Percentiles rank a stretch among this genome's conserved stretches.
These are phyloP conservation scores for Torulaspora gathmanii DNA, from an alignment of 805 yeast genomes.

Conservation along the genomic window DNA sequence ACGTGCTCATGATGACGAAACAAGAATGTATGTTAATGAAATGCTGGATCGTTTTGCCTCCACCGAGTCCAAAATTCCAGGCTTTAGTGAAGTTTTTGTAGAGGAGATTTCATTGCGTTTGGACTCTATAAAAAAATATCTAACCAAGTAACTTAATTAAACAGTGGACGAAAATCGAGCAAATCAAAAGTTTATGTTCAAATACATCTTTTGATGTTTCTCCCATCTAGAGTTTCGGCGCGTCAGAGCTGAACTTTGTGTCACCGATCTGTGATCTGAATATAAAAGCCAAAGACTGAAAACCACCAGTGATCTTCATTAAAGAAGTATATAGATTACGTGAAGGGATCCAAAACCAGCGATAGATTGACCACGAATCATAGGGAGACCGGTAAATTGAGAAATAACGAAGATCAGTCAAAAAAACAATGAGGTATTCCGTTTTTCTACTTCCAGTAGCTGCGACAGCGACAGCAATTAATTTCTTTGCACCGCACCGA, in stretches of 20 bases:
- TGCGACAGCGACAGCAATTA: conserved; percentile 6
- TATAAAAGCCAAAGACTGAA: background rate
- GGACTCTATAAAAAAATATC: conserved; percentile 27
- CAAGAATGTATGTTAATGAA: conserved; percentile 43
- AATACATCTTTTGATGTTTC: background rate
- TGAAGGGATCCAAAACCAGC: too few species aligned
- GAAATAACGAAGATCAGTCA: background rate
- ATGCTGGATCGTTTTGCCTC: conserved; percentile 40
- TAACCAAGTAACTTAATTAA: conserved; percentile 11
- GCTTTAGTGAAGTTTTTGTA: conserved; percentile 59
- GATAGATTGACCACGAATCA: too few species aligned
- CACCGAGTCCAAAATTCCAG: conserved; percentile 53
- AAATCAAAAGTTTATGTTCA: background rate
- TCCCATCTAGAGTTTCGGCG: background rate
- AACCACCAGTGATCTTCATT: background rate
- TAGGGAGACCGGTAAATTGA: background rate
- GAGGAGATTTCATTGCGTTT: conserved; percentile 53
- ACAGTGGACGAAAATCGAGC: background rate
- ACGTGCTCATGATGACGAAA: conserved; percentile 49
- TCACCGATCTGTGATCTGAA: background rate
- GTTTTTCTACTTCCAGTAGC: conserved; percentile 5
- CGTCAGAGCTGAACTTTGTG: conserved; percentile 1
- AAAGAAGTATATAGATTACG: background rate
- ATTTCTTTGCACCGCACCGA: background rate
- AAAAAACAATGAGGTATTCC: conserved; percentile 6